These are phyloP conservation scores for Mucor mucedo DNA, from an alignment of 371 early-diverging fungal species.

Conservation along the genomic window DNA sequence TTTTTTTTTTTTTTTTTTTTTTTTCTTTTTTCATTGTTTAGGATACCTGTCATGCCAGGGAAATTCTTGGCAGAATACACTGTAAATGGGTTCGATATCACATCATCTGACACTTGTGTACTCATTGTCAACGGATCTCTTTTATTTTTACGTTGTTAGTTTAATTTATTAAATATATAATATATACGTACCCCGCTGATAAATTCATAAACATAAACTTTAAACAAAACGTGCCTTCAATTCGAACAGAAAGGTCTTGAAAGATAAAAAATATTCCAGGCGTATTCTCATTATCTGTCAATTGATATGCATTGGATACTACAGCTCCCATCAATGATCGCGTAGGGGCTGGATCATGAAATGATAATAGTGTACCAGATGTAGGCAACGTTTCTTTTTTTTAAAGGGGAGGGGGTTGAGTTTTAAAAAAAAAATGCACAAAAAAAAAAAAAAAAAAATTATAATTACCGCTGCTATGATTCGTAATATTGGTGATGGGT, in stretches of 20 bases:
- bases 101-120: constrained; percentile 31
- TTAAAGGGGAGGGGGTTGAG: too few relatives aligned
- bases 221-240: constrained; percentile 50
- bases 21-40: background rate
- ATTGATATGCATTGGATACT: constrained; percentile 55
- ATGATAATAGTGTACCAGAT: constrained; percentile 20
- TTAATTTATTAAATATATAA: background rate
- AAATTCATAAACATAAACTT: constrained; percentile 48
- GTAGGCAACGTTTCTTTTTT: constrained; percentile 9
- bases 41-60: constrained; percentile 68
- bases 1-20: background rate
- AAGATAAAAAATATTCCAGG: constrained; percentile 63
- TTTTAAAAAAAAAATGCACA: too few relatives aligned
- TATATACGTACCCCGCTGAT: constrained; percentile 32
- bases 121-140: constrained; percentile 46
- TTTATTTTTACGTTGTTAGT: background rate
- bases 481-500: background rate
- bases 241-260: constrained; percentile 64
- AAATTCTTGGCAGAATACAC: constrained; percentile 60
- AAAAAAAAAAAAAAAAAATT: background rate
- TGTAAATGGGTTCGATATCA: constrained; percentile 48
- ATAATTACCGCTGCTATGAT: background rate
- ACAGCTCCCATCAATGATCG: constrained; percentile 64
- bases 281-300: constrained; percentile 49
- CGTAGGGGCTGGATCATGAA: constrained; percentile 44